Evolutionary conservation across 495 filamentous ascomycete species (phyloP), one percentile per base, ranked within the genome.

Genomic region (Penicillium lagena): DNA sequence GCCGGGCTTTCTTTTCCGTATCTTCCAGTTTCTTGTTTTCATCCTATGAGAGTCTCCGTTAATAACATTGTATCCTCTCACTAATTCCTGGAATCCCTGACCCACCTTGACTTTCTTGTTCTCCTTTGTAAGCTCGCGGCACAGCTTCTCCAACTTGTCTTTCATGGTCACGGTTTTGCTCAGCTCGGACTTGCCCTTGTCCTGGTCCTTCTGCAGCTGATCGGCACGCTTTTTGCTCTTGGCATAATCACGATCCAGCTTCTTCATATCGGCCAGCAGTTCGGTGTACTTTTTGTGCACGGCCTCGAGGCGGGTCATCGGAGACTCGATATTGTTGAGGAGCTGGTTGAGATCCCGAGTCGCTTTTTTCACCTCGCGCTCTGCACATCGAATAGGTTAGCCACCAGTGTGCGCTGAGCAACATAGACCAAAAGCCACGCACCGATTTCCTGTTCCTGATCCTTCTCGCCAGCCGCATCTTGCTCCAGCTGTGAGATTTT

Each of bases 391-490:
- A 37, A 38, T 12, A 9, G 38, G 37, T 39, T 38, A 38, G 40
- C 43, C 35, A 40, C 45, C 37, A 4, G 29, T 22, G 4, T 22
- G 22, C 6, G 2, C 22, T 6, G 22, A 22, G 22, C 2, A 22
- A 22, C 2, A 35, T 33, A 41, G n/a, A 51, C 40, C 44, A 33
- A 49, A 49, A 51, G 47, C 51, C 45, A 90, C 90, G 60, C 75
- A 96, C 90, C 93, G 63, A 98, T 96, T 71, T 96, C 93, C 45
- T 80, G 82, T 62, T 96, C 90, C 64, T 96, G 87, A 49, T 96
- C 90, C 68, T 93, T 95, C 52, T 96, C 90, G 42, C 87, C 87
- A 15, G 89, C 89, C 40, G 84, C 83, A 74, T 96, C 89, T 32
- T 85, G 82, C 64, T 98, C 93, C 51, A 98, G 68, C 72, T 97